phyloP scores from a whole-genome alignment of 2,329 filamentous ascomycete genomes.

The Coniochaeta sp. region DNA sequence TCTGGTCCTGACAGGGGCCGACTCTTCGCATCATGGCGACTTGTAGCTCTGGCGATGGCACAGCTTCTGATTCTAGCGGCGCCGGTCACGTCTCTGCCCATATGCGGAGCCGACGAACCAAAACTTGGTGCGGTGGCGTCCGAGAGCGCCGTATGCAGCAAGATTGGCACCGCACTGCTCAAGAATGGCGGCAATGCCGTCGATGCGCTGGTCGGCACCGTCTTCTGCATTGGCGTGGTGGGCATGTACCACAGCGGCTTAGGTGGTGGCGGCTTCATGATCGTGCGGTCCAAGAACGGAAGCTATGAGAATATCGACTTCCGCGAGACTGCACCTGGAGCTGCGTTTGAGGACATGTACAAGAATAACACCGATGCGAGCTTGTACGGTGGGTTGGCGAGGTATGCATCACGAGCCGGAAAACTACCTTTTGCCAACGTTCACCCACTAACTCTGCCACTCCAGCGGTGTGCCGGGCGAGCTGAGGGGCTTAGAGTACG shows the following conservation, averaged over 20 bases:
- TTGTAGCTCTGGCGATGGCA: neutral
- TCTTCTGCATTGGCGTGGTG: slow-evolving; percentile 56
- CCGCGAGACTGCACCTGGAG: slow-evolving; percentile 74
- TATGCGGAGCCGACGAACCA: neutral
- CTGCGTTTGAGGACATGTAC: slow-evolving; percentile 77
- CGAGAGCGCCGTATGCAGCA: slow-evolving; percentile 51
- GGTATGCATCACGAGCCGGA: neutral
- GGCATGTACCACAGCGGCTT: slow-evolving; percentile 53
- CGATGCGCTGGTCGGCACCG: slow-evolving; percentile 57
- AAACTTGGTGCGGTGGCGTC: slow-evolving; percentile 52
- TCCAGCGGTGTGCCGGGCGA: slow-evolving; percentile 61
- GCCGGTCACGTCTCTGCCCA: neutral
- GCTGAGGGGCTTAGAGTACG: slow-evolving; percentile 63
- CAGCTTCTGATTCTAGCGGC: neutral
- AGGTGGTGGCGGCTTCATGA: slow-evolving; percentile 73
- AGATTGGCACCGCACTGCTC: slow-evolving; percentile 50
- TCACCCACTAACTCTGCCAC: neutral
- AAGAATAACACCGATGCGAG: slow-evolving; percentile 58
- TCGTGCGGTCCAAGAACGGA: slow-evolving; percentile 58
- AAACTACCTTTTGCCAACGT: neutral
- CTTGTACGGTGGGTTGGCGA: slow-evolving; percentile 61
- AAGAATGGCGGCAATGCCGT: slow-evolving; percentile 57
- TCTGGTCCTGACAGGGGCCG: neutral
- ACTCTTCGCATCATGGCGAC: neutral
- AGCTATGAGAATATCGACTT: slow-evolving; percentile 79